These are phyloP conservation scores for Hypoxylon rickii DNA, from an alignment of 495 filamentous ascomycete genomes.

Conservation along the genomic window DNA sequence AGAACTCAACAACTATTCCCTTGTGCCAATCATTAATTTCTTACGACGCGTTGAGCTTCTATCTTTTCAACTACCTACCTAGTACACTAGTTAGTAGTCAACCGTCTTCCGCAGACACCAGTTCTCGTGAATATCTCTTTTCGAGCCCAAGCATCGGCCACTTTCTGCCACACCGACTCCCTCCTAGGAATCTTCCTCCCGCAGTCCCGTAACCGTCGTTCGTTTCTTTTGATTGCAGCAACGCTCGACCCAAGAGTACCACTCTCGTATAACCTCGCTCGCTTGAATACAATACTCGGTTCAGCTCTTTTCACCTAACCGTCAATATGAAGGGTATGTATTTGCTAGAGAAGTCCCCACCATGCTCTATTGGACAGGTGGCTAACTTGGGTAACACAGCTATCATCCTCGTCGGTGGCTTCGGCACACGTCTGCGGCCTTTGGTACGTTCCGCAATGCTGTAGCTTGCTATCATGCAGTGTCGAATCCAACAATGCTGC, in stretches of 20 bases:
- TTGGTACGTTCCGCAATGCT: conserved; percentile 68
- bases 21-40: not conserved
- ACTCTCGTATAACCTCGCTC: conserved; percentile 6
- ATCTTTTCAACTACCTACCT: not conserved
- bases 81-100: no score
- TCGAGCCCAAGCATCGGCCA: not conserved
- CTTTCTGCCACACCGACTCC: conserved; percentile 18
- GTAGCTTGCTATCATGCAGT: not conserved
- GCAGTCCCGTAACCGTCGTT: conserved; percentile 15
- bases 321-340: conserved; percentile 51
- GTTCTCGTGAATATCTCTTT: not conserved
- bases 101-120: no score
- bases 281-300: conserved; percentile 1
- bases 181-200: not conserved
- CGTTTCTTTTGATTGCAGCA: conserved; percentile 15
- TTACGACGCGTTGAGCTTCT: not conserved
- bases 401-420: conserved; percentile 99
- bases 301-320: conserved; percentile 2
- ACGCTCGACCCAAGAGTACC: not conserved
- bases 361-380: not conserved
- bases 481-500: conserved; percentile 8
- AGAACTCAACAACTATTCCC: not conserved
- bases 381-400: conserved; percentile 61
- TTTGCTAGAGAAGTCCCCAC: not conserved
- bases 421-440: conserved; percentile 96